Percentiles rank a stretch among this genome's conserved stretches.
phyloP scores from a whole-genome alignment of 768 basidiomycete species.

The Mycena floridula region DNA sequence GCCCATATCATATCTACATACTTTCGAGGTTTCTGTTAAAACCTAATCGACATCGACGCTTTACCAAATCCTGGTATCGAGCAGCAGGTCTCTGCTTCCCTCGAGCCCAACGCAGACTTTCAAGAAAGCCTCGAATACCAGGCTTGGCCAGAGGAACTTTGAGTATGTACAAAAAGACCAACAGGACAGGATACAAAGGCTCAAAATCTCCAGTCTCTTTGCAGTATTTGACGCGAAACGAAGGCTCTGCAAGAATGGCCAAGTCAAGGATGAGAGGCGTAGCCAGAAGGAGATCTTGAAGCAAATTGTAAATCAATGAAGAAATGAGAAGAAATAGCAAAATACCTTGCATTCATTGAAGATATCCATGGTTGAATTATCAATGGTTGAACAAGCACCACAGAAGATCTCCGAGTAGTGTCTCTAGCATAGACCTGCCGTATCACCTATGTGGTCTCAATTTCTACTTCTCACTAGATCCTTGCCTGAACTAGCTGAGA shows the following conservation, averaged over 20 bases:
- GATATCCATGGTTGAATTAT: no score
- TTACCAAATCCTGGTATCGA: constrained; percentile 88
- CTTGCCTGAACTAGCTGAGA: no score
- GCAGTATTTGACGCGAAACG: constrained; percentile 90
- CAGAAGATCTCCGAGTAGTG: constrained; percentile 98
- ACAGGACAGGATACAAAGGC: constrained; percentile 86
- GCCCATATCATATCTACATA: no score
- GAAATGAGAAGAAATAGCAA: no score
- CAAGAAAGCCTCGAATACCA: constrained; percentile 81
- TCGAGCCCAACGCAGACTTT: constrained; percentile 93
- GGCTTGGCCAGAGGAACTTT: constrained; percentile 96
- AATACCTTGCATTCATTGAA: constrained; percentile 99
- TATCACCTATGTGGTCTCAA: no score
- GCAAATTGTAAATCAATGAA: no score
- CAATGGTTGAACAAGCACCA: constrained; percentile 89
- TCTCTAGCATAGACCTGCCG: constrained; percentile 96
- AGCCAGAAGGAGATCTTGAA: constrained; percentile 93
- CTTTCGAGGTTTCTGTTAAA: no score
- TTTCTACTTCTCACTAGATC: no score
- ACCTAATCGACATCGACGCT: no score
- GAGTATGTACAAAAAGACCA: constrained; percentile 93
- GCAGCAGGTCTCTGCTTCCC: constrained; percentile 73
- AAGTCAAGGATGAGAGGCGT: constrained; percentile 95
- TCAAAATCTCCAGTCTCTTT: constrained; percentile 50
- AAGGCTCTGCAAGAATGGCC: constrained; percentile 85